phyloP scores from a whole-genome alignment of 805 yeast genomes.

The Debaryomyces tyrocola region DNA sequence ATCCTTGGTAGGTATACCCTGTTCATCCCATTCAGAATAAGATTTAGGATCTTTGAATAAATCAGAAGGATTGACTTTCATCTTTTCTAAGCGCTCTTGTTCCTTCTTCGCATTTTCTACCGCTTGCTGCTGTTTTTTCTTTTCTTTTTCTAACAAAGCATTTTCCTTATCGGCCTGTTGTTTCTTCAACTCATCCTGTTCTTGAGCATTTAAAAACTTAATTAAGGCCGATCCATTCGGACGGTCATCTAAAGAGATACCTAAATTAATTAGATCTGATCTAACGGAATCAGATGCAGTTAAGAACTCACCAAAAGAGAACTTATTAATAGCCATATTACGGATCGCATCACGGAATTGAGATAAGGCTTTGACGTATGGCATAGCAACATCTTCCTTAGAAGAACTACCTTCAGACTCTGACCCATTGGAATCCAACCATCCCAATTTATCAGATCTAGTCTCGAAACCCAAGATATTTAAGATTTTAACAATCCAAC shows the following conservation, averaged over 20 bases:
- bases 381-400: constrained; percentile 70
- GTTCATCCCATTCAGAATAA: constrained; percentile 78
- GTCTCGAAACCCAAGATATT: constrained; percentile 73
- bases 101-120: constrained; percentile 60
- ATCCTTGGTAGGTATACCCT: constrained; percentile 79
- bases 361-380: constrained; percentile 76
- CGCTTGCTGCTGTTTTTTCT: constrained; percentile 53
- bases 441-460: constrained; percentile 73
- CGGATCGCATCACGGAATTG: constrained; percentile 83
- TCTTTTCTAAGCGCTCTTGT: constrained; percentile 60
- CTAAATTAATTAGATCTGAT: constrained; percentile 66
- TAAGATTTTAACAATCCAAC: constrained; percentile 71
- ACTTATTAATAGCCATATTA: constrained; percentile 62
- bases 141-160: constrained; percentile 57
- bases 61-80: constrained; percentile 66
- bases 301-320: constrained; percentile 52
- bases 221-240: constrained; percentile 77
- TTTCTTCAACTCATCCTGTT: constrained; percentile 60
- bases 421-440: constrained; percentile 50
- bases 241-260: constrained; percentile 88
- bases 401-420: constrained; percentile 14
- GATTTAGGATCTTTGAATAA: constrained; percentile 61
- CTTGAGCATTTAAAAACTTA: constrained; percentile 72
- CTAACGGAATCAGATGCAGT: constrained; percentile 75
- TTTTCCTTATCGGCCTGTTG: constrained; percentile 65